phyloP scores from a whole-genome alignment of 2,329 filamentous ascomycete genomes.

The Fusarium foetens region DNA sequence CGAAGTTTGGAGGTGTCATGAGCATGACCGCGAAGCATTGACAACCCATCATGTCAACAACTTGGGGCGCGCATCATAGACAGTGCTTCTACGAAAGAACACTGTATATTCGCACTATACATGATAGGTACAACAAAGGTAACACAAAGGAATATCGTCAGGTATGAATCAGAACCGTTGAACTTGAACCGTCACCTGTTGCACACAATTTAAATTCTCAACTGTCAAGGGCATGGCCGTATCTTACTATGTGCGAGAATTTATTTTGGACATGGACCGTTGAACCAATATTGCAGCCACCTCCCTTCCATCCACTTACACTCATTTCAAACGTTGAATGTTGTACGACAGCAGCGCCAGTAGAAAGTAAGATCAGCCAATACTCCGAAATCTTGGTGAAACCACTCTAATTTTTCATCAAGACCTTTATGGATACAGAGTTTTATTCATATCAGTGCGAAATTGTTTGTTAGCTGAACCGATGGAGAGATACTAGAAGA shows the following conservation, averaged over 20 bases:
- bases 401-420: conserved; percentile 7
- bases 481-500: neutral
- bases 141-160: neutral
- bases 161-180: conserved; percentile 9
- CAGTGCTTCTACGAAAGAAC: rapidly evolving
- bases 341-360: conserved; percentile 32
- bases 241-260: neutral
- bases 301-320: conserved; percentile 14
- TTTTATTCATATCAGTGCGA: neutral
- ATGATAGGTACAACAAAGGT: neutral
- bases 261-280: conserved; percentile 1
- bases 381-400: conserved; percentile 22
- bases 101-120: conserved; percentile 22
- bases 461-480: neutral
- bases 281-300: conserved; percentile 22
- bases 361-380: conserved; percentile 27
- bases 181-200: conserved; percentile 11
- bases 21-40: conserved; percentile 19
- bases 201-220: neutral
- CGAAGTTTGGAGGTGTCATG: conserved; percentile 25
- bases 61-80: neutral
- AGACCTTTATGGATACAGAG: neutral
- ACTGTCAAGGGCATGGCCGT: neutral
- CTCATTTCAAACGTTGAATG: conserved; percentile 22
- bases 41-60: conserved; percentile 30